Evolutionary conservation across 192 early-diverging fungal genomes (phyloP).

Genomic region (Entrophospora sp.): DNA sequence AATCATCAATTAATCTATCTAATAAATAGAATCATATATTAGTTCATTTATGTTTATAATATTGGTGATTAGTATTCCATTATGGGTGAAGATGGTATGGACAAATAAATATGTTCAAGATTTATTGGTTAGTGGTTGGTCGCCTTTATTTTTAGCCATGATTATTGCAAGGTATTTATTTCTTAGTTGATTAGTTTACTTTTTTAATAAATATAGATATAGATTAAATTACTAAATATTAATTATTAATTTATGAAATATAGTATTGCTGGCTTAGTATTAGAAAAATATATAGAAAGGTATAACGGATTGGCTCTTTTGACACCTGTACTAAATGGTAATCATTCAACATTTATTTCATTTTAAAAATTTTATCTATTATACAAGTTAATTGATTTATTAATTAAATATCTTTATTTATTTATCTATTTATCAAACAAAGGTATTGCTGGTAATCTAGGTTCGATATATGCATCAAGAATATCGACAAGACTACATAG

Average conservation of each 20-base stretch:
- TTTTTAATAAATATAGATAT: no score
- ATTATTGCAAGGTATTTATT: slow-evolving; percentile 58
- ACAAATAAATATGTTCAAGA: slow-evolving; percentile 53
- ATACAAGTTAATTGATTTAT: neutral
- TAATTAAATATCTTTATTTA: neutral
- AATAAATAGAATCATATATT: slow-evolving; percentile 26
- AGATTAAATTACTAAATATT: no score
- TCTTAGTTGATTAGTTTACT: neutral
- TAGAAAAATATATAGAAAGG: slow-evolving; percentile 58
- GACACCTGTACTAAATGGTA: slow-evolving; percentile 58
- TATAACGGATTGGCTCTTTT: slow-evolving; percentile 58
- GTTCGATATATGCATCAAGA: slow-evolving; percentile 67
- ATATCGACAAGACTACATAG: slow-evolving; percentile 66
- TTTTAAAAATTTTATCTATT: neutral
- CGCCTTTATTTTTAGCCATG: slow-evolving; percentile 67
- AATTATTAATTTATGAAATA: no score
- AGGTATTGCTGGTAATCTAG: slow-evolving; percentile 65
- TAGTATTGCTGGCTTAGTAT: slow-evolving; percentile 54
- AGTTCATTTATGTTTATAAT: slow-evolving; percentile 36
- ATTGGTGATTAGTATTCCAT: slow-evolving; percentile 31
- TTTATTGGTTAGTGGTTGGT: slow-evolving; percentile 65
- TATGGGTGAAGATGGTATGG: slow-evolving; percentile 42
- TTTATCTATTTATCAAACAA: neutral
- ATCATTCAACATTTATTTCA: no score
- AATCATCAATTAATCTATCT: neutral